phyloP scores from a whole-genome alignment of 2,329 filamentous ascomycete genomes.

The Pseudogymnoascus sp. region DNA sequence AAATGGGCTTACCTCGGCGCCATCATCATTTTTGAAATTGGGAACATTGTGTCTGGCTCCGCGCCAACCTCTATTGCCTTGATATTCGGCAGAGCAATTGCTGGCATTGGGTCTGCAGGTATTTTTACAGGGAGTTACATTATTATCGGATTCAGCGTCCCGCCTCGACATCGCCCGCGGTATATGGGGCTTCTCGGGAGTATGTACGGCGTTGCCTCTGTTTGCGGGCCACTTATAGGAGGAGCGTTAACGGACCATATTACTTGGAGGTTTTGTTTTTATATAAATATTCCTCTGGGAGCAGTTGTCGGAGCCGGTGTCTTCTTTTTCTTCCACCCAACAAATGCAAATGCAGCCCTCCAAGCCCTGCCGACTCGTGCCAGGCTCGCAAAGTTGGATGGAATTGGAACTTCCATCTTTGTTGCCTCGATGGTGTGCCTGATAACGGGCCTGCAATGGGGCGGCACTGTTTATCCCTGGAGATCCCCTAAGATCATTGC shows the following conservation, averaged over 20 bases:
- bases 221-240: conserved; percentile 28
- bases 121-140: conserved; percentile 25
- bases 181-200: conserved; percentile 18
- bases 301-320: conserved; percentile 27
- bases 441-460: conserved; percentile 25
- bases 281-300: conserved; percentile 33
- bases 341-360: conserved; percentile 26
- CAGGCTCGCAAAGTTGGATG: conserved; percentile 39
- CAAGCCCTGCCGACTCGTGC: conserved; percentile 30
- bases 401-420: conserved; percentile 26
- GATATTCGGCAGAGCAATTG: conserved; percentile 26
- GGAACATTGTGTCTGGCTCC: conserved; percentile 23
- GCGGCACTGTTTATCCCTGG: conserved; percentile 38
- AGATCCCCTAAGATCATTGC: conserved; percentile 26
- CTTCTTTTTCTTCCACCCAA: conserved; percentile 33
- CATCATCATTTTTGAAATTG: conserved; percentile 25
- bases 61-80: conserved; percentile 24
- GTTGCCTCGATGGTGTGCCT: conserved; percentile 27
- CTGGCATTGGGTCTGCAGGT: conserved; percentile 24
- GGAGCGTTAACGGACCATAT: conserved; percentile 32
- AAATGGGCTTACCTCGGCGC: conserved; percentile 22
- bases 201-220: conserved; percentile 21
- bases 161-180: conserved; percentile 16
- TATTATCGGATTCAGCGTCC: conserved; percentile 22
- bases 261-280: conserved; percentile 28